These are phyloP conservation scores for Orobanche coerulescens DNA, from an alignment of 257 asterid species.

Conservation along the genomic window DNA sequence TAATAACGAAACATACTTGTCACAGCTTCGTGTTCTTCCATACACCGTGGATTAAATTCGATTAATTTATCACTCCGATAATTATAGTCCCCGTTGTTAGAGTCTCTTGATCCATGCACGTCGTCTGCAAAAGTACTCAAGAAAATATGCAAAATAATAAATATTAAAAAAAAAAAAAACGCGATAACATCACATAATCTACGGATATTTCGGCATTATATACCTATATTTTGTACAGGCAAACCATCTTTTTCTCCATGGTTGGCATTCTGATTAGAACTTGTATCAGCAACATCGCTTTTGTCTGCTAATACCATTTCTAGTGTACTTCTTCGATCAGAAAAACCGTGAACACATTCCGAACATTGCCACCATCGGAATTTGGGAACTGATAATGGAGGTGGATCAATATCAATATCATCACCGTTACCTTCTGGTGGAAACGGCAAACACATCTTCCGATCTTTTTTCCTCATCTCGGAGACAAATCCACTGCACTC, in stretches of 20 bases:
- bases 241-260: conserved; percentile 11
- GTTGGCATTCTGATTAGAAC: conserved; percentile 13
- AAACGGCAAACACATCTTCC: conserved; percentile 37
- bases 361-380: conserved; percentile 71
- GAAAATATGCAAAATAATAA: background rate
- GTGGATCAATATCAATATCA: conserved; percentile 25
- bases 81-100: conserved; percentile 1
- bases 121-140: conserved; percentile 17
- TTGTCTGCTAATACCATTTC: conserved; percentile 12
- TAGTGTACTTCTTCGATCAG: conserved; percentile 12
- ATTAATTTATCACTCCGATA: conserved; percentile 3
- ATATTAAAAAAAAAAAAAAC: background rate
- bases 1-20: conserved; percentile 22
- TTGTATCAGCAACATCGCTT: conserved; percentile 15
- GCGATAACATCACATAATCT: background rate
- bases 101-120: conserved; percentile 14
- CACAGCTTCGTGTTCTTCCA: conserved; percentile 18
- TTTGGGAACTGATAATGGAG: conserved; percentile 39
- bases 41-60: background rate
- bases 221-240: conserved; percentile 24
- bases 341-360: conserved; percentile 29
- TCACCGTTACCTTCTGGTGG: conserved; percentile 17
- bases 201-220: background rate
- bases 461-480: conserved; percentile 44
- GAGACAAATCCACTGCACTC: conserved; percentile 54